Evolutionary conservation across 305 asterid species (phyloP).

Genomic region (Vinca major): DNA sequence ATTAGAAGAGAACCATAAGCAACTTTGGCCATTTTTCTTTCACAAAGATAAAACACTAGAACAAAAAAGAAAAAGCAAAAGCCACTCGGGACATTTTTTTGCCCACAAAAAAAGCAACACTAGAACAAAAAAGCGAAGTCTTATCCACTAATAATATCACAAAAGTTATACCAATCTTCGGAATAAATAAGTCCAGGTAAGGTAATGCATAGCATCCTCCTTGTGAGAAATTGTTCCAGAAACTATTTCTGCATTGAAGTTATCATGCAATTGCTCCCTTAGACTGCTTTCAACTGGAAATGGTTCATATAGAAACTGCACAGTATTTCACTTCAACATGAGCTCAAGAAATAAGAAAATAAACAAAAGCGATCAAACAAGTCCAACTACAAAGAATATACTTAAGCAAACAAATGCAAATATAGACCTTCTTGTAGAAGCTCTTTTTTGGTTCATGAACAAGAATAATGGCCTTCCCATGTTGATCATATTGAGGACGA

Average conservation of each 20-base stretch:
- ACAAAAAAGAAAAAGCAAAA: background rate
- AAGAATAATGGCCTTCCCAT: constrained; percentile 97
- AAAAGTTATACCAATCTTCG: constrained; percentile 73
- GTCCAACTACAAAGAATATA: background rate
- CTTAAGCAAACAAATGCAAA: background rate
- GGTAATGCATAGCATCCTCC: constrained; percentile 95
- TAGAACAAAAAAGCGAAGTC: background rate
- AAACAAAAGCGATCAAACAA: constrained; percentile 9
- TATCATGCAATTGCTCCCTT: constrained; percentile 90
- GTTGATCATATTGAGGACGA: constrained; percentile 96
- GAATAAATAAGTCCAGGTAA: constrained; percentile 95
- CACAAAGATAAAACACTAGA: background rate
- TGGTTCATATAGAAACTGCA: constrained; percentile 95
- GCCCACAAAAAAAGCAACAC: background rate
- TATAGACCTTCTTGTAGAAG: constrained; percentile 84
- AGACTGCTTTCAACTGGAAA: constrained; percentile 99
- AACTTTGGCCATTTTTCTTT: background rate
- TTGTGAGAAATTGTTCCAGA: constrained; percentile 87
- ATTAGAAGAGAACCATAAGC: constrained; percentile 4
- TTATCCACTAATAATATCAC: constrained; percentile 6
- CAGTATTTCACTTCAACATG: background rate
- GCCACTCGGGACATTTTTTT: background rate
- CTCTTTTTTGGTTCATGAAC: constrained; percentile 99
- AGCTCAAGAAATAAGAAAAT: background rate
- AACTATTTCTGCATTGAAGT: constrained; percentile 93